Base-by-base conservation (phyloP, 2,329 filamentous ascomycete species). In the Hirsutella minnesotensis region DNA sequence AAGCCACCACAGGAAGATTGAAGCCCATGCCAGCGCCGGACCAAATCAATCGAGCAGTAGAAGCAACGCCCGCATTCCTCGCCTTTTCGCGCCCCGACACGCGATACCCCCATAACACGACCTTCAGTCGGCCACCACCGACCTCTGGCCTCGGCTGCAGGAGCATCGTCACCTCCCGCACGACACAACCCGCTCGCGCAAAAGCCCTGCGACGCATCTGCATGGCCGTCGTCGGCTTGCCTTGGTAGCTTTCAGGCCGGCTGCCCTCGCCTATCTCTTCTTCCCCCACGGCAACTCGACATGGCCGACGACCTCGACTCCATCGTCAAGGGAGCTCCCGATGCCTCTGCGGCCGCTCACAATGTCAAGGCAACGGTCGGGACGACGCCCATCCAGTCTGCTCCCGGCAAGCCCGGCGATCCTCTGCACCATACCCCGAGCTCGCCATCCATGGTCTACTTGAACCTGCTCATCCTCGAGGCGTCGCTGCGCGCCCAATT, bases 401-500 rank as follows among this genome's bases (percentile, higher is more conserved):
- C 52, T 7, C 7, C 24, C 24, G 55, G 53, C 52, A 73, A 71
- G 53, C 62, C 69, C 22, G 66, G 67, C 57, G 87, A 94, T 59
- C 86, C 87, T 22, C 75, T 90, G 48, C 81, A 80, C 53, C 79
- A 82, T 47, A 79, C 90, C 15, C 89, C 89, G n/a, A 90, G 85
- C 57, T 87, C 86, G 15, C 89, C 89, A 38, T 86, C 87, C 43
- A 92, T 95, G 70, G 95, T 98, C 58, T 98, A 98, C 67, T 80
- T 98, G 55, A 98, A 98, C 64, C 82, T 98, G 20, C 77, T 98
- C 46, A 94, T 98, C 55, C 85, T 98, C 62, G 92, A 98, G 63
- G 88, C 87, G 39, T 95, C 88, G 5, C 72, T 98, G 30, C 86
- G 92, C 50, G 82, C 87, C 20, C 92, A 98, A 56, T 96, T 94